Conservation (phyloP, 2,329 filamentous ascomycete genomes). For the Dendryphion nanum region DNA sequence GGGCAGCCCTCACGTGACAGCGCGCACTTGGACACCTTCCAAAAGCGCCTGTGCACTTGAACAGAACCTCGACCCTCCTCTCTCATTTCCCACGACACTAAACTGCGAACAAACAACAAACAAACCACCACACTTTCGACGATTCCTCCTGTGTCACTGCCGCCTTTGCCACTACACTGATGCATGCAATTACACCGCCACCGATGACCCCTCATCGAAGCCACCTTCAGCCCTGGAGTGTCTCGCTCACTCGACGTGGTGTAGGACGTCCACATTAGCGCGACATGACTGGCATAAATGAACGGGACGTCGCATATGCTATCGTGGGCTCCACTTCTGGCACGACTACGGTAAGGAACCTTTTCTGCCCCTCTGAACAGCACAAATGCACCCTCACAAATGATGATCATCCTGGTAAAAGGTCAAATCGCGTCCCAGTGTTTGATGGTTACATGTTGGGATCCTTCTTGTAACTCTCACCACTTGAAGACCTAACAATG, state of each 20-base stretch:
- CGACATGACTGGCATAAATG: background rate
- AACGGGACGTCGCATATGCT: background rate
- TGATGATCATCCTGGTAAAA: constrained; percentile 10
- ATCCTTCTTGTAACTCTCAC: background rate
- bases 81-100: no score
- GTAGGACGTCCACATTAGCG: background rate
- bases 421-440: constrained; percentile 5
- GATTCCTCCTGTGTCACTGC: no score
- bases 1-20: background rate
- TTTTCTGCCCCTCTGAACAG: background rate
- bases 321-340: background rate
- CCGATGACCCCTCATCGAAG: no score
- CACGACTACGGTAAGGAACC: background rate
- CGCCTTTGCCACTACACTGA: no score
- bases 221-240: no score
- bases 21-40: background rate
- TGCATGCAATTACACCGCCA: no score
- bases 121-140: no score
- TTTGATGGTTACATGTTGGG: background rate
- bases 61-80: no score
- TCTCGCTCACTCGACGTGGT: background rate
- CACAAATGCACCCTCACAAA: background rate
- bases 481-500: background rate
- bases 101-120: no score
- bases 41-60: no score